A percentile compares a stretch with the other conserved stretches of the same genome.
phyloP scores from a whole-genome alignment of 1,284 basidiomycete genomes.

The Schizophyllum amplum region DNA sequence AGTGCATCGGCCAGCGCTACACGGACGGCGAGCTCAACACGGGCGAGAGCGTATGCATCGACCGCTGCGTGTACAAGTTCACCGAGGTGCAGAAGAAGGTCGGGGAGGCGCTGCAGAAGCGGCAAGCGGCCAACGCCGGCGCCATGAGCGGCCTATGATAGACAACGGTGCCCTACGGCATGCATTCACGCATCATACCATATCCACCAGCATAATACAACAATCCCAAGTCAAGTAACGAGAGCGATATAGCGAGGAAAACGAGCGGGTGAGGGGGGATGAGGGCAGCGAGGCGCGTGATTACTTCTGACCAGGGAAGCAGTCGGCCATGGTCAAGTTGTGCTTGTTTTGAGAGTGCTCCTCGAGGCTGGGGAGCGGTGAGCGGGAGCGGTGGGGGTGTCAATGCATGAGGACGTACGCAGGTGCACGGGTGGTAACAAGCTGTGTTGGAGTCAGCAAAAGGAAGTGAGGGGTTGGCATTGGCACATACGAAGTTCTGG shows the following conservation, averaged over 20 bases:
- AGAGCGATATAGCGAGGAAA: conserved; percentile 5
- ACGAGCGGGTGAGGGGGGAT: conserved; percentile 12
- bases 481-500: conserved; percentile 64
- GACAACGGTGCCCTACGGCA: no score
- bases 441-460: conserved; percentile 28
- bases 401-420: conserved; percentile 45
- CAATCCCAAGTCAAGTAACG: neutral
- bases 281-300: conserved; percentile 24
- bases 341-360: conserved; percentile 74
- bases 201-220: conserved; percentile 5
- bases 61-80: conserved; percentile 90
- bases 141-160: conserved; percentile 8
- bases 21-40: conserved; percentile 93
- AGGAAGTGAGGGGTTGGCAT: neutral
- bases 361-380: conserved; percentile 44
- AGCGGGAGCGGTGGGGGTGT: conserved; percentile 9
- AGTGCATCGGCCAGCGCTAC: conserved; percentile 84
- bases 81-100: conserved; percentile 96
- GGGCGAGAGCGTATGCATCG: conserved; percentile 98
- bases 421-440: conserved; percentile 69
- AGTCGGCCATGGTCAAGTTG: conserved; percentile 65
- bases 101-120: conserved; percentile 73
- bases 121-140: neutral
- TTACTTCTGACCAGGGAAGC: conserved; percentile 45
- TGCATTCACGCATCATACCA: conserved; percentile 1